Conservation (phyloP, 2,329 filamentous ascomycete species). For the Ophiostoma novo-ulmi region DNA sequence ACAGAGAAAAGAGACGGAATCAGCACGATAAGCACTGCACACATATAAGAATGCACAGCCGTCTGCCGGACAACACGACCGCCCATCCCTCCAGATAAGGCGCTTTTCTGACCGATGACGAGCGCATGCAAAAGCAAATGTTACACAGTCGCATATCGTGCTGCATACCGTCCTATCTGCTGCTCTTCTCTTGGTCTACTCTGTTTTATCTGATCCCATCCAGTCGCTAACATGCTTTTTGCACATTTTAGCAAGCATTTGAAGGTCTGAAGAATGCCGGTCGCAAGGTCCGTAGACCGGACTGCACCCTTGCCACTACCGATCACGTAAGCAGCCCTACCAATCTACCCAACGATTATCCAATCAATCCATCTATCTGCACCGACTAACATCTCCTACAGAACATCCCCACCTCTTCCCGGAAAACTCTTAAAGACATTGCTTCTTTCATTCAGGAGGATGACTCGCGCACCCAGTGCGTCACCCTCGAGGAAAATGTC, state of each 20-base stretch:
- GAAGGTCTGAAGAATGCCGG: conserved; percentile 88
- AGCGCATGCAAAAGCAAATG: not conserved
- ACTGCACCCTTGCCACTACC: conserved; percentile 93
- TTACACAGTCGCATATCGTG: not conserved
- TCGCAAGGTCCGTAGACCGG: conserved; percentile 82
- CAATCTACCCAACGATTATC: not conserved
- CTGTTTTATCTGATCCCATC: too few relatives aligned
- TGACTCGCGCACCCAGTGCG: conserved; percentile 88
- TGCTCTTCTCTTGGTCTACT: not conserved
- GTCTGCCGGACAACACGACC: not conserved
- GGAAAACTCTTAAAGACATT: conserved; percentile 91
- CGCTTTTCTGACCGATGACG: not conserved
- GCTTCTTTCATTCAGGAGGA: conserved; percentile 90
- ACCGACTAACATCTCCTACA: conserved; percentile 35
- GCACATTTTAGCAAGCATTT: conserved; percentile 71
- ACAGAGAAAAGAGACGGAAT: not conserved
- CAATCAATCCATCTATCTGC: not conserved
- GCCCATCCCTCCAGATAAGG: not conserved
- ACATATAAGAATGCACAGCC: not conserved
- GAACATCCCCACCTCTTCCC: conserved; percentile 89
- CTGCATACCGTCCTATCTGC: not conserved
- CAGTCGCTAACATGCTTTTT: conserved; percentile 21
- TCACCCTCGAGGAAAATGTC: conserved; percentile 95
- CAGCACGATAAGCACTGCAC: not conserved
- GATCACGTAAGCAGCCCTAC: conserved; percentile 71